A percentile compares a stretch with the other conserved stretches of the same genome.
Conservation (phyloP, 345 rosid genomes). For the Raphanus raphanistrum region DNA sequence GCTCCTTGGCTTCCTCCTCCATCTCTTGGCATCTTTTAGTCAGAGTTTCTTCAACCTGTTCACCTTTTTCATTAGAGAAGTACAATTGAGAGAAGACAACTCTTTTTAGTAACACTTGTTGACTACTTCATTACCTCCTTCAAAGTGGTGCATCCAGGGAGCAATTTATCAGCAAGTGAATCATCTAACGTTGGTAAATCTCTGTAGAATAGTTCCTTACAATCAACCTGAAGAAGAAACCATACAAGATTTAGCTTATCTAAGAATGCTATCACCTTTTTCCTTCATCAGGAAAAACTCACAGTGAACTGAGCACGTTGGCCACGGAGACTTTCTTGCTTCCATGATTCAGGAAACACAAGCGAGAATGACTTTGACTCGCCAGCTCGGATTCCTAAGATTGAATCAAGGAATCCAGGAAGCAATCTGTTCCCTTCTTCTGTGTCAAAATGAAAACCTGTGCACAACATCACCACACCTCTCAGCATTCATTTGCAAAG, state of each 20-base stretch:
- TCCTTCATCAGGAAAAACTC: too few relatives aligned
- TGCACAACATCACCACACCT: conserved; percentile 13
- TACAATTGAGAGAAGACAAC: neutral
- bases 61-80: conserved; percentile 10
- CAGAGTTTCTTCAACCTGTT: conserved; percentile 75
- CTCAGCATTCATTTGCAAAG: conserved; percentile 17
- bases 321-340: conserved; percentile 78
- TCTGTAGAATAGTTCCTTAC: conserved; percentile 83
- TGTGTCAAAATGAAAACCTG: conserved; percentile 90
- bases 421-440: conserved; percentile 78
- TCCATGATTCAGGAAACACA: conserved; percentile 86
- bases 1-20: conserved; percentile 79
- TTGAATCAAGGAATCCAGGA: conserved; percentile 80
- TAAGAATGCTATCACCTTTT: too few relatives aligned
- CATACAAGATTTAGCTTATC: neutral
- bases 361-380: conserved; percentile 82
- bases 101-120: too few relatives aligned
- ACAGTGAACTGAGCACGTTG: conserved; percentile 87
- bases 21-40: conserved; percentile 70
- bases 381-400: conserved; percentile 67
- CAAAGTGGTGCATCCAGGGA: conserved; percentile 77
- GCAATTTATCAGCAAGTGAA: conserved; percentile 78
- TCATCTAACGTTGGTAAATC: conserved; percentile 78
- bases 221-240: conserved; percentile 64
- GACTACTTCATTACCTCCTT: conserved; percentile 52